Percentiles rank a stretch among this genome's conserved stretches.
Conservation (phyloP, 129 eudicot species). For the Kitagawia praeruptora region DNA sequence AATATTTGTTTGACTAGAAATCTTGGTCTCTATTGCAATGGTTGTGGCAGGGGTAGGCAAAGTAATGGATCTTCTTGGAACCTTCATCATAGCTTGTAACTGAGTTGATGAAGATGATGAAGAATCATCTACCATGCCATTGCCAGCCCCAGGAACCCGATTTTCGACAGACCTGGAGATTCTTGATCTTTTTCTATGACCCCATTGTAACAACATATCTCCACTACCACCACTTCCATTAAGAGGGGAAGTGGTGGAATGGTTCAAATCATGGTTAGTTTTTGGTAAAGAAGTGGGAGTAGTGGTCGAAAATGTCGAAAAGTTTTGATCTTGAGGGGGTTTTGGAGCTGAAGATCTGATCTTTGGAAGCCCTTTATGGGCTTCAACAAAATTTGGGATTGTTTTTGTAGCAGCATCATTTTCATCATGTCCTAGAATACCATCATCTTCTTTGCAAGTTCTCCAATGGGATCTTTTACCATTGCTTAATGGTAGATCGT, state of each 20-base stretch:
- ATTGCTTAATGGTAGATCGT: slow-evolving; percentile 12
- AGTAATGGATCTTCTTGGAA: slow-evolving; percentile 19
- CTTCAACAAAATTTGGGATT: slow-evolving; percentile 14
- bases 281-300: not conserved
- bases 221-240: not conserved
- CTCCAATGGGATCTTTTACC: slow-evolving; percentile 18
- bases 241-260: not conserved
- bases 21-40: not conserved
- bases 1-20: slow-evolving; percentile 12
- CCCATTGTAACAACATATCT: slow-evolving; percentile 26
- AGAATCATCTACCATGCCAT: slow-evolving; percentile 11
- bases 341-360: slow-evolving; percentile 16
- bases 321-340: slow-evolving; percentile 11
- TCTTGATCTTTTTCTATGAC: slow-evolving; percentile 27
- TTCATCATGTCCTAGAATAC: not conserved
- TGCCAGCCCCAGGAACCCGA: slow-evolving; percentile 1
- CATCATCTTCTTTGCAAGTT: slow-evolving; percentile 17
- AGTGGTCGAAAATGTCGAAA: not conserved
- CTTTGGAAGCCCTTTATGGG: slow-evolving; percentile 8
- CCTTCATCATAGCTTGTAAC: slow-evolving; percentile 9
- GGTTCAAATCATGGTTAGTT: slow-evolving; percentile 5
- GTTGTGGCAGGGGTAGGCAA: slow-evolving; percentile 3
- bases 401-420: not conserved
- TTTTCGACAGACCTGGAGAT: slow-evolving; percentile 15
- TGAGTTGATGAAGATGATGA: slow-evolving; percentile 24